These are phyloP conservation scores for Claviceps capensis DNA, from an alignment of 2,329 filamentous ascomycete species.

Conservation along the genomic window DNA sequence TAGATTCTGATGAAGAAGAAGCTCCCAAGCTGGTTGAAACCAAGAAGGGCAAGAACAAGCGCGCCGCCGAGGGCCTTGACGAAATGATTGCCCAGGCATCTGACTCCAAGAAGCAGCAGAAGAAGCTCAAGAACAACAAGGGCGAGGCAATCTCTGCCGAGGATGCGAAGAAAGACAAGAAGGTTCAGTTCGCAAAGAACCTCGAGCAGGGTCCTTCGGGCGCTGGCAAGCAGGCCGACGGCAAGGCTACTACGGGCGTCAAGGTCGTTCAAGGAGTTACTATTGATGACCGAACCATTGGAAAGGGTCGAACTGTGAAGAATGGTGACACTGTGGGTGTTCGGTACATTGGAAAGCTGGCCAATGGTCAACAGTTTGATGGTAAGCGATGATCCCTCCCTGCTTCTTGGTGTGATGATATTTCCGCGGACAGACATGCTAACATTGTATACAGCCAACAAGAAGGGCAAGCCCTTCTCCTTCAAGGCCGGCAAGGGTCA, in stretches of 20 bases:
- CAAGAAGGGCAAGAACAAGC: slow-evolving; percentile 86
- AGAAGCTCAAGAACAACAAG: slow-evolving; percentile 98
- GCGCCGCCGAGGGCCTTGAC: slow-evolving; percentile 67
- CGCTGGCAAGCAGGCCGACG: slow-evolving; percentile 33
- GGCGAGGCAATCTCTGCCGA: slow-evolving; percentile 63
- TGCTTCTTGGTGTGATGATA: too few relatives aligned
- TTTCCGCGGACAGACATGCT: background rate
- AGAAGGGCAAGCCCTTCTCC: slow-evolving; percentile 93
- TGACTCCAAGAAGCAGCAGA: slow-evolving; percentile 82
- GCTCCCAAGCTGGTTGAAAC: slow-evolving; percentile 44
- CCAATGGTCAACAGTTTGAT: slow-evolving; percentile 91
- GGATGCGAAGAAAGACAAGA: slow-evolving; percentile 59
- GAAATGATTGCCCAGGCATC: slow-evolving; percentile 68
- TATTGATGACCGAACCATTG: slow-evolving; percentile 89
- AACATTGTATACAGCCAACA: slow-evolving; percentile 54
- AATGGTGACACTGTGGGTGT: slow-evolving; percentile 82
- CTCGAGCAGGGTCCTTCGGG: slow-evolving; percentile 91
- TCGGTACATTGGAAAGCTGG: slow-evolving; percentile 95
- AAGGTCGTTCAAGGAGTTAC: slow-evolving; percentile 81
- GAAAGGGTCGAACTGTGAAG: slow-evolving; percentile 74
- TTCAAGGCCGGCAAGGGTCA: slow-evolving; percentile 92
- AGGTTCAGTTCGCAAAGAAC: slow-evolving; percentile 98
- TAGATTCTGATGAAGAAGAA: slow-evolving; percentile 69
- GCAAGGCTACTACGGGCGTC: slow-evolving; percentile 44
- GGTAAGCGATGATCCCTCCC: slow-evolving; percentile 37